phyloP scores from a whole-genome alignment of 163 green algal genomes.

The Volvox carteri region DNA sequence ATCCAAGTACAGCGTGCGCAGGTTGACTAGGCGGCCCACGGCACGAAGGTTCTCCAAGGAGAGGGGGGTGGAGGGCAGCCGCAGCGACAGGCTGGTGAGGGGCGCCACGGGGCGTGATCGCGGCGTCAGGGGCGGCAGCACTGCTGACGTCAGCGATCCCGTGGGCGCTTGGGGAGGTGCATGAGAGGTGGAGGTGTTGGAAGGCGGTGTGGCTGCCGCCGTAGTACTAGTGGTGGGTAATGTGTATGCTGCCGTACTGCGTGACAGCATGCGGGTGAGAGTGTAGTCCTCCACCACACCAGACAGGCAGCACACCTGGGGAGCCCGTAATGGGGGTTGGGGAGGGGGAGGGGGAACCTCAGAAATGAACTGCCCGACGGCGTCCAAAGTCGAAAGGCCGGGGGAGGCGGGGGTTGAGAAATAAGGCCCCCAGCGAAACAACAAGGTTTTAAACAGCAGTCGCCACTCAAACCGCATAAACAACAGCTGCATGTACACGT shows the following conservation, averaged over 20 bases:
- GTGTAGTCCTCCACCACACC: slow-evolving; percentile 18
- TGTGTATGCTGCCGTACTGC: neutral
- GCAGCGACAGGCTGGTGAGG: slow-evolving; percentile 29
- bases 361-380: too few species aligned
- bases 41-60: neutral
- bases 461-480: neutral
- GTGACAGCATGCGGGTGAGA: neutral
- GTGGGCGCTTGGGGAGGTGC: too few species aligned
- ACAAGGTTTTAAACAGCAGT: neutral
- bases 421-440: too few species aligned
- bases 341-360: too few species aligned
- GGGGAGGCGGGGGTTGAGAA: too few species aligned
- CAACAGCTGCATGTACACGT: too few species aligned
- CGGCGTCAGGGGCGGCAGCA: neutral
- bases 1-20: slow-evolving; percentile 30
- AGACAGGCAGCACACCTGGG: neutral
- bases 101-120: neutral
- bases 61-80: slow-evolving; percentile 5
- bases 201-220: neutral
- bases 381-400: too few species aligned
- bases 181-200: too few species aligned
- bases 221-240: neutral
- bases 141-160: too few species aligned
- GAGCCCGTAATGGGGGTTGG: too few species aligned
- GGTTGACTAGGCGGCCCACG: neutral